Conservation (phyloP, 805 yeast species). For the Debaryomyces castellii region DNA sequence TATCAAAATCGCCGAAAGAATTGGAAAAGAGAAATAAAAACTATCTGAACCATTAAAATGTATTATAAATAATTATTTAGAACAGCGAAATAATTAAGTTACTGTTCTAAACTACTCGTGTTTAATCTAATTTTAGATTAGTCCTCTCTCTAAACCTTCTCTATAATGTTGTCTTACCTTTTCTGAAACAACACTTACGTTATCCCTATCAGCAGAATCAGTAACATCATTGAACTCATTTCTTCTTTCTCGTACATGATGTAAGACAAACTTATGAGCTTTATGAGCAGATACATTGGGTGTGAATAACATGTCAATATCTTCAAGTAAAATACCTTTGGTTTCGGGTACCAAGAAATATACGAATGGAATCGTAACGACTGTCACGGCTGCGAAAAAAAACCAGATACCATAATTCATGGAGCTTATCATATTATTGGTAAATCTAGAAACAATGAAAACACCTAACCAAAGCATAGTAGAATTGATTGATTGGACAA, state of each 20-base stretch:
- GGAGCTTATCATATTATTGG: constrained; percentile 41
- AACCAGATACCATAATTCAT: constrained; percentile 47
- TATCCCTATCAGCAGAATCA: background rate
- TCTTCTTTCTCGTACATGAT: background rate
- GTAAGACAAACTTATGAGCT: constrained; percentile 16
- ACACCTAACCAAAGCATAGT: constrained; percentile 51
- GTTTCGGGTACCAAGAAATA: constrained; percentile 39
- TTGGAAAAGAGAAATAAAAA: no score
- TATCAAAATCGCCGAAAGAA: no score
- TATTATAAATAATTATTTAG: no score
- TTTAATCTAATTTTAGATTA: no score
- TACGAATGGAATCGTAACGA: constrained; percentile 25
- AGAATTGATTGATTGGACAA: constrained; percentile 44
- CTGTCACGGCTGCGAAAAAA: constrained; percentile 34
- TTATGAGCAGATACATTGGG: constrained; percentile 31
- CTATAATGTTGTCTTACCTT: background rate
- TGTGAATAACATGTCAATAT: constrained; percentile 27
- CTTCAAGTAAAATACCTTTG: constrained; percentile 33
- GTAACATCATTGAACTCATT: no score
- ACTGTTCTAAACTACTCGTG: no score
- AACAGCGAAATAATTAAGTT: no score
- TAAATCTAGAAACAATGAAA: constrained; percentile 46
- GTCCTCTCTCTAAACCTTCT: background rate
- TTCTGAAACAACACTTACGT: background rate
- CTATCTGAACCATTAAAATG: no score